Conservation (phyloP, 495 filamentous ascomycete genomes). For the Lepidopterella palustris region DNA sequence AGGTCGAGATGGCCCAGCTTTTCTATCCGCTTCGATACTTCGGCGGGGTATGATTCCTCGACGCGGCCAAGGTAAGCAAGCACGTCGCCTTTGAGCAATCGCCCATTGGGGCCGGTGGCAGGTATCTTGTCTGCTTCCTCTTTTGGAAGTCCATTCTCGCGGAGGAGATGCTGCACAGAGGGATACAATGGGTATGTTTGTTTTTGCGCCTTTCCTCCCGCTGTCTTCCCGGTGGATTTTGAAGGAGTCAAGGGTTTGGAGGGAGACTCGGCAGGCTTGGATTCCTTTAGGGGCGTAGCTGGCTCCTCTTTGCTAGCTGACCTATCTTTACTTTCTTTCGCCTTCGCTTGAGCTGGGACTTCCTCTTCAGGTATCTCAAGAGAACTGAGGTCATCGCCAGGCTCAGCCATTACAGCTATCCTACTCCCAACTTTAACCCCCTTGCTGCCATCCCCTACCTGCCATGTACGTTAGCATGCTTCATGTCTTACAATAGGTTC, state of each 20-base stretch:
- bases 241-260: constrained; percentile 31
- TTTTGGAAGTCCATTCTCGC: constrained; percentile 63
- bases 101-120: constrained; percentile 79
- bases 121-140: constrained; percentile 72
- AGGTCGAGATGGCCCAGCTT: constrained; percentile 82
- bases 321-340: constrained; percentile 27
- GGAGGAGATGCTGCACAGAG: constrained; percentile 74
- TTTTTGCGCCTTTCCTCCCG: constrained; percentile 47
- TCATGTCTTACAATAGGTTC: not conserved
- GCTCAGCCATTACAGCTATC: constrained; percentile 71
- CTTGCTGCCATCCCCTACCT: constrained; percentile 61
- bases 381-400: constrained; percentile 62
- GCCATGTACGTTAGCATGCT: constrained; percentile 9
- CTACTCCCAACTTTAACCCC: constrained; percentile 62
- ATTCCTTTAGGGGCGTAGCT: constrained; percentile 30
- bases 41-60: constrained; percentile 58
- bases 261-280: constrained; percentile 26
- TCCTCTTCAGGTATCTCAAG: constrained; percentile 61
- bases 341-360: constrained; percentile 7
- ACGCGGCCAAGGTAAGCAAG: constrained; percentile 82
- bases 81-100: constrained; percentile 91
- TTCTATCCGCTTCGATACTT: constrained; percentile 59
- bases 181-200: constrained; percentile 71
- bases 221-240: constrained; percentile 30
- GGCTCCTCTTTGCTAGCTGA: constrained; percentile 37